phyloP scores from a whole-genome alignment of 768 basidiomycete species.

The Harrya chromipes region DNA sequence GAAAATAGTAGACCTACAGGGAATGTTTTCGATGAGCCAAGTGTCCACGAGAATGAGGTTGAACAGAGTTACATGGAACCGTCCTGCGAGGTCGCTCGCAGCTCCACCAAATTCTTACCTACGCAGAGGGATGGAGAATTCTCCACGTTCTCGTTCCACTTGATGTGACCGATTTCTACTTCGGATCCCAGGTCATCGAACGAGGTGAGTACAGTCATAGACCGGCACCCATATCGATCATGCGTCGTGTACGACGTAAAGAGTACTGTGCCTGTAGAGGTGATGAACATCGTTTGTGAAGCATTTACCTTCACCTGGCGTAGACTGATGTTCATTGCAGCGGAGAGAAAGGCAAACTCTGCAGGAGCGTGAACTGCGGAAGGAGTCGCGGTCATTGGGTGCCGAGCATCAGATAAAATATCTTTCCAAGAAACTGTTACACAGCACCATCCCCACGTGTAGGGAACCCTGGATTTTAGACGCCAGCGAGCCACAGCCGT shows the following conservation, averaged over 20 bases:
- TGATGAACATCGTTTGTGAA: slow-evolving; percentile 14
- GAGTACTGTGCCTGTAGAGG: slow-evolving; percentile 14
- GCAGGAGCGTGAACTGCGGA: not conserved
- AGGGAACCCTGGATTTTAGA: not conserved
- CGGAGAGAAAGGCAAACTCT: not conserved
- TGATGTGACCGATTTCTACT: slow-evolving; percentile 13
- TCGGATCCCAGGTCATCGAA: slow-evolving; percentile 6
- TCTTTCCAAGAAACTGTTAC: not conserved
- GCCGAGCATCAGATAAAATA: not conserved
- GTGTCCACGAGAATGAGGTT: not conserved
- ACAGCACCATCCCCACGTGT: slow-evolving; percentile 2
- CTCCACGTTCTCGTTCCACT: slow-evolving; percentile 10
- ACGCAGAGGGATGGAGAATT: slow-evolving; percentile 1
- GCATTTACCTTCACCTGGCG: slow-evolving; percentile 10
- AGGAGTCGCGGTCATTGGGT: not conserved
- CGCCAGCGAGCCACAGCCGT: not conserved
- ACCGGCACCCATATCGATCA: not conserved
- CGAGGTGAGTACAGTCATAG: slow-evolving; percentile 12
- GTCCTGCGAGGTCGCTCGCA: not conserved
- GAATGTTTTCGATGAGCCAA: not conserved
- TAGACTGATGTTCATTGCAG: slow-evolving; percentile 19
- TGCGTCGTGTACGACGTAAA: slow-evolving; percentile 6
- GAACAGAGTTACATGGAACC: slow-evolving; percentile 1
- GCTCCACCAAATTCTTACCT: not conserved
- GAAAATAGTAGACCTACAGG: slow-evolving; percentile 5